Evolutionary conservation across 1,284 basidiomycete genomes (phyloP), one percentile per base, ranked within the genome.

Genomic region (Mycena citricolor): DNA sequence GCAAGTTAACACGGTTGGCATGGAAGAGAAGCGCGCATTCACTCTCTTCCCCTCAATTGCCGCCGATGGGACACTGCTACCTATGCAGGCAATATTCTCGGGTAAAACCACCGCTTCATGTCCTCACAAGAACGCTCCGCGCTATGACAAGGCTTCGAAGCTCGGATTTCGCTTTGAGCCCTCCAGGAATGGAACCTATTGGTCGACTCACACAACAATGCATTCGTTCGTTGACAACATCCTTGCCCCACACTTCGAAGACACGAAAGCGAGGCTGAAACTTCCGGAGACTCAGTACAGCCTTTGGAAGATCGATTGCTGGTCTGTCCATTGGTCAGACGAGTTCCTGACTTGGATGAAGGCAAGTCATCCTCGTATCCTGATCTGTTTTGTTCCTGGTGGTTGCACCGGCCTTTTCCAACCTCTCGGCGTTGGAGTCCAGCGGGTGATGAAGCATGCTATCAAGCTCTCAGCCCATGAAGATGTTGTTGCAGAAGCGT

Each of bases 1-100:
- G 32, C 63, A 67, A 37, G 64, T 67, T 8, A 10, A 51, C 3
- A 39, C 55, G 5, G 32, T 58, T 8, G 59, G 63, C 5, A 35
- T 49, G 5, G 64, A 66, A 12, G 65, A 67, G 39, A 67, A 67
- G 42, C 47, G 61, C 1, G 63, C 61, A 6, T 65, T 62, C 41
- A 67, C 64, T 2, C 16, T 63, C 3, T 31, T 63, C 11, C 55
- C 64, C n/a, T 57, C 54, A 2, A 54, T 64, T 13, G 54, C 58
- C 1, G 52, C 51, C 2, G 52, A 49, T 39, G 63, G 65, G 1
- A 51, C 49, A 1, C 26, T 60, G 3, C 57, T 68, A 4, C 65
- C 62, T 1, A 57, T 63, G 32, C 66, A 68, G 47, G 52, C 56
- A 2, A 57, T 65, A 14, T 62, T 48, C 28, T 17, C 35, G 8